These are phyloP conservation scores for Agaricus blazei DNA, from an alignment of 768 basidiomycete species.

Conservation along the genomic window DNA sequence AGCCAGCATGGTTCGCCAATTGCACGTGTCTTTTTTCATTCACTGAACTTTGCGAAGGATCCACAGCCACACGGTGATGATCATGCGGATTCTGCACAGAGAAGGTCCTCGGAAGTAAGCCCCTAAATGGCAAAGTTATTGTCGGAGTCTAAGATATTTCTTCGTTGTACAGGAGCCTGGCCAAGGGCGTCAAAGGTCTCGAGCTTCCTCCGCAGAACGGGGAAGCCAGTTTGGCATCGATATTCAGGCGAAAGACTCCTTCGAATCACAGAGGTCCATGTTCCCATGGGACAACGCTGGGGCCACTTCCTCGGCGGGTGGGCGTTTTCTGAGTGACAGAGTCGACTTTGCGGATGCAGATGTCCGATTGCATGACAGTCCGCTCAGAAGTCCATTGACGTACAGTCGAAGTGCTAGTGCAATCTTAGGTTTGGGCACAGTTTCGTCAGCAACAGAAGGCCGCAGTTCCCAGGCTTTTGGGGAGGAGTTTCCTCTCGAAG, in stretches of 20 bases:
- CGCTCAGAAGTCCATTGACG: conserved; percentile 51
- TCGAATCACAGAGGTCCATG: conserved; percentile 58
- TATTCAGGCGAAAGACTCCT: conserved; percentile 27
- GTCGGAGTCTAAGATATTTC: not conserved
- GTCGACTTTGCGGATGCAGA: conserved; percentile 30
- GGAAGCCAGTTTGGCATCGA: conserved; percentile 44
- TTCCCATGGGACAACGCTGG: conserved; percentile 87
- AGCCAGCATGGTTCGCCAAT: not conserved
- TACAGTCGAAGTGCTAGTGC: conserved; percentile 38
- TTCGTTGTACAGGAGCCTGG: conserved; percentile 63
- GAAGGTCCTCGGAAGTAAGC: conserved; percentile 16
- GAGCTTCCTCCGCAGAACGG: conserved; percentile 45
- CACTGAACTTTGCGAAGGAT: not conserved
- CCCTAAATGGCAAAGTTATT: conserved; percentile 21
- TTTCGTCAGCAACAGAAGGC: conserved; percentile 50
- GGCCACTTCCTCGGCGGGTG: conserved; percentile 52
- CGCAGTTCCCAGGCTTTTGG: conserved; percentile 38
- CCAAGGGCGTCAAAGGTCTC: conserved; percentile 72
- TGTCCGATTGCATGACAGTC: conserved; percentile 48
- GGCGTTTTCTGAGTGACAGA: conserved; percentile 43
- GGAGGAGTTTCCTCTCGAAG: conserved; percentile 66
- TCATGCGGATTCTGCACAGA: not conserved
- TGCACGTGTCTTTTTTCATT: not conserved
- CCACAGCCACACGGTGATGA: not conserved
- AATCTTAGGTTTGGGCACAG: conserved; percentile 28